Evolutionary conservation across 495 filamentous ascomycete genomes (phyloP), one percentile per base, ranked within the genome.

Genomic region (Lasiosphaeris hirsuta): DNA sequence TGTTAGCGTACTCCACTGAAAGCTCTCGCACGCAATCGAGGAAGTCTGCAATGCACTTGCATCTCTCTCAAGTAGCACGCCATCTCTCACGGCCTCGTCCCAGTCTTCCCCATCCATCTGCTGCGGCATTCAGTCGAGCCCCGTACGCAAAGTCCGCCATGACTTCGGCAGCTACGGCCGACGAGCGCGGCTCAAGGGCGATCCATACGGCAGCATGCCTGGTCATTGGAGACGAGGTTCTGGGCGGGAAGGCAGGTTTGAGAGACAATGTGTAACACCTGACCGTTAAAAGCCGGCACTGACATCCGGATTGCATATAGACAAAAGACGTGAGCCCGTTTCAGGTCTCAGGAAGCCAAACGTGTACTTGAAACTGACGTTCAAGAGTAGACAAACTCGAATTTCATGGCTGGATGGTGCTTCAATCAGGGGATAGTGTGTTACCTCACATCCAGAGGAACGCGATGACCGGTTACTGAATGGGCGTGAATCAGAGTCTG

Each of bases 191-290:
- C 49, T 81, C 80, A 62, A 78, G 77, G 47, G 84, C 78, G 56
- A 94, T 96, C 57, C 84, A 91, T 66, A 97, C 93, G 47, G 94
- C 94, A 33, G 94, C 89, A 56, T 96, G 91, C 67, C 75, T 98
- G 45, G 91, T 98, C 60, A 98, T 98, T 62, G 94, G 94, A 17
- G 93, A 98, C 72, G 94, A 98, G 68, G 90, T 98, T 4, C 80
- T 98, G 3, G 90, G 90, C n/a, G 94, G 94, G 59, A 98, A 98
- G 87, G 93, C 90, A 66, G 43, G 75, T 66, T 23, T 1, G 15
- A 6, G 6, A 23, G 8, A 41, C 42, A 34, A 5, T 39, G 9
- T 18, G 19, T 39, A 7, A 33, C 8, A 33, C 23, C 5, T 18
- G 33, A 39, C 23, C 18, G 5, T 5, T 34, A 33, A 35, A 8